Conservation (phyloP, 2,329 filamentous ascomycete species). For the Pseudogymnoascus sp. region DNA sequence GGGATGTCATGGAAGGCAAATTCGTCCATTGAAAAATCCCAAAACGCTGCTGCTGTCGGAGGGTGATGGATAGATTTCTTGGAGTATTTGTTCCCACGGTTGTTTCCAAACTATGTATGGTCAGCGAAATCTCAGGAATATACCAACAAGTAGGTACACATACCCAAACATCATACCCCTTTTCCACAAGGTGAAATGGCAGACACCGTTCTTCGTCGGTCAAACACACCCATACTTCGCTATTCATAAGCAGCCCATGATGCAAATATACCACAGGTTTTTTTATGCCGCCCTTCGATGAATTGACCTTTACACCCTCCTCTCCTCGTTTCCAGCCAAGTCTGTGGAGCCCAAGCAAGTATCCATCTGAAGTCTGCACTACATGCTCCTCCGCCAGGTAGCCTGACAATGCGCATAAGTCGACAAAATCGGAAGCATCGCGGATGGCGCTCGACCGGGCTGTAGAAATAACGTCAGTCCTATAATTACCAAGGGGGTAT, state of each 20-base stretch:
- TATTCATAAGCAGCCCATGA: constrained; percentile 96
- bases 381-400: constrained; percentile 96
- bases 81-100: constrained; percentile 97
- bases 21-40: constrained; percentile 98
- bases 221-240: constrained; percentile 93
- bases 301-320: constrained; percentile 69
- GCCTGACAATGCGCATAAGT: constrained; percentile 84
- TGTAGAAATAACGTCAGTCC: constrained; percentile 35
- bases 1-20: constrained; percentile 98
- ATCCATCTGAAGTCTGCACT: constrained; percentile 89
- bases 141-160: constrained; percentile 21
- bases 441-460: constrained; percentile 68
- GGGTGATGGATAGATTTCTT: constrained; percentile 79
- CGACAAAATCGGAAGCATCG: constrained; percentile 83
- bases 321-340: constrained; percentile 77
- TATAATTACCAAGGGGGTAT: constrained; percentile 52
- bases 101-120: constrained; percentile 71
- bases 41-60: constrained; percentile 71
- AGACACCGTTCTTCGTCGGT: constrained; percentile 80
- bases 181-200: constrained; percentile 80
- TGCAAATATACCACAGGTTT: constrained; percentile 92
- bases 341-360: constrained; percentile 81
- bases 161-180: constrained; percentile 93
- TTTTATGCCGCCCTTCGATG: constrained; percentile 50
- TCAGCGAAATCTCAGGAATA: constrained; percentile 17